A percentile compares a stretch with the other conserved stretches of the same genome.
Evolutionary conservation across 257 asterid species (phyloP).

Genomic region (Hygrophila difformis): DNA sequence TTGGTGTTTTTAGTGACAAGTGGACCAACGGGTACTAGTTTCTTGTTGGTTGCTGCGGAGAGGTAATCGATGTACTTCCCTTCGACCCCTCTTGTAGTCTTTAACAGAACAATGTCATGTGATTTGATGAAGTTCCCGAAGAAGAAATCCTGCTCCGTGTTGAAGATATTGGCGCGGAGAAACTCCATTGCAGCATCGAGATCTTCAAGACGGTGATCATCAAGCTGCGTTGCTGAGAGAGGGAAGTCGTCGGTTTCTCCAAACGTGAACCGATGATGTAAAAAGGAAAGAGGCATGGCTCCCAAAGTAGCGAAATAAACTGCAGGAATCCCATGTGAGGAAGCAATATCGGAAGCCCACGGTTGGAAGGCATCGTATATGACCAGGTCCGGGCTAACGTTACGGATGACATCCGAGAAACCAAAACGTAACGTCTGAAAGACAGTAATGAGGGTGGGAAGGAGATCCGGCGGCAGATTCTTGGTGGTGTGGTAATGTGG

Average conservation of each 20-base stretch:
- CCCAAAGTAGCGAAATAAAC: conserved; percentile 18
- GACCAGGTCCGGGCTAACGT: conserved; percentile 23
- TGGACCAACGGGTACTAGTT: conserved; percentile 28
- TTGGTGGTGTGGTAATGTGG: conserved; percentile 41
- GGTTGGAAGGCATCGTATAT: conserved; percentile 41
- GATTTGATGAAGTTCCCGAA: conserved; percentile 18
- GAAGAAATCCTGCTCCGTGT: conserved; percentile 5
- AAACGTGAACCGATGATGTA: conserved; percentile 13
- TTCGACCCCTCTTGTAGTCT: conserved; percentile 22
- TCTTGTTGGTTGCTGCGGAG: conserved; percentile 17
- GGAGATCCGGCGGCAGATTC: conserved; percentile 27
- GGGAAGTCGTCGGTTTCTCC: conserved; percentile 6
- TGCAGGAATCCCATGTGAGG: conserved; percentile 23
- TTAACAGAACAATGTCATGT: conserved; percentile 22
- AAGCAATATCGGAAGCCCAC: conserved; percentile 29
- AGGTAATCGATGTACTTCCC: conserved; percentile 29
- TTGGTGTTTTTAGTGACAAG: conserved; percentile 5
- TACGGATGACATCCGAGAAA: conserved; percentile 17
- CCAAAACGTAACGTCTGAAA: conserved; percentile 19
- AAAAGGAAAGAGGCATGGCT: conserved; percentile 5
- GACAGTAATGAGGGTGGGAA: conserved; percentile 16
- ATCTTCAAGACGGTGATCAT: conserved; percentile 7
- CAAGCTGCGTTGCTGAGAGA: conserved; percentile 4
- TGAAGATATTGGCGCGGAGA: background rate
- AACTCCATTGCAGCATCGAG: background rate